phyloP scores from a whole-genome alignment of 83 land plant genomes.

The Thuja plicata region DNA sequence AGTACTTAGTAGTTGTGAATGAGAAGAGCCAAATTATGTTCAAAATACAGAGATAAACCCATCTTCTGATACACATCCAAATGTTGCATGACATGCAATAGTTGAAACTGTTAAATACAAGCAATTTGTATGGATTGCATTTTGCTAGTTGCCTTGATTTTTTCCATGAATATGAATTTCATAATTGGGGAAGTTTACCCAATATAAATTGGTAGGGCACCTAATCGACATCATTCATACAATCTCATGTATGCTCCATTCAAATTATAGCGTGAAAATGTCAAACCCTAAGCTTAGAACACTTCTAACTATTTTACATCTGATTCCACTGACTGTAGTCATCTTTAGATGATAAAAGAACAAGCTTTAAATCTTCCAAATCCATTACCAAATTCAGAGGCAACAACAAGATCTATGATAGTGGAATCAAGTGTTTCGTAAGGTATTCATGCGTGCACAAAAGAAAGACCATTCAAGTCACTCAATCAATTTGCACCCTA shows the following conservation, averaged over 20 bases:
- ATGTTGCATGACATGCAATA: background rate
- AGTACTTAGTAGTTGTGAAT: background rate
- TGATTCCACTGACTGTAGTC: background rate
- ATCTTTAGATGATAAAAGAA: background rate
- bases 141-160: background rate
- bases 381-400: background rate
- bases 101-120: background rate
- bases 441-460: background rate
- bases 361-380: conserved; percentile 2
- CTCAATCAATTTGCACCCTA: background rate
- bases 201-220: background rate
- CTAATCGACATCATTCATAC: background rate
- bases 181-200: background rate
- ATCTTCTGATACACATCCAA: background rate
- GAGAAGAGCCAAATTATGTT: background rate
- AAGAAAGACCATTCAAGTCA: background rate
- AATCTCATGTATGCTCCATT: background rate
- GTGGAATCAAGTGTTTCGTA: background rate
- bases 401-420: background rate
- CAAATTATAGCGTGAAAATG: background rate
- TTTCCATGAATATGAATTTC: background rate
- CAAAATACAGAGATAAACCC: background rate
- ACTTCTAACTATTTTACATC: background rate
- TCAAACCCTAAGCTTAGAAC: background rate
- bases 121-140: background rate